These are phyloP conservation scores for Themeda triandra DNA, from an alignment of 176 grass and related monocot species.

Conservation along the genomic window DNA sequence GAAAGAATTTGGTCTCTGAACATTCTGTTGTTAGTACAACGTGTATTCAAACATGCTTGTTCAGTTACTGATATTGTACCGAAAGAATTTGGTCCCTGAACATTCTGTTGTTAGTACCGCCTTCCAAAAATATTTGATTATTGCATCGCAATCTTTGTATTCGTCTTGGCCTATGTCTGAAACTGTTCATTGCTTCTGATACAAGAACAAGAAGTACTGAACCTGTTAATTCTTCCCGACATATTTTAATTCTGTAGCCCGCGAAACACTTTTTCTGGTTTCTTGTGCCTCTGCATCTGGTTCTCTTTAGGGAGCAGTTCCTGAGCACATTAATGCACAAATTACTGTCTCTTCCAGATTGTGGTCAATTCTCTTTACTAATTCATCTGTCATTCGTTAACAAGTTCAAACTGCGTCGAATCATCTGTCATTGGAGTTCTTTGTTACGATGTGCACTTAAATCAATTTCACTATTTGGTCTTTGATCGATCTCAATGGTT, in stretches of 20 bases:
- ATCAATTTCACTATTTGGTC: not conserved
- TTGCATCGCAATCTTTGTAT: too few relatives aligned
- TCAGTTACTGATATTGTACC: too few relatives aligned
- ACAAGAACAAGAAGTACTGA: not conserved
- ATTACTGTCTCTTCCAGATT: not conserved
- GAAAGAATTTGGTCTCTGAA: too few relatives aligned
- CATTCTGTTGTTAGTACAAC: too few relatives aligned
- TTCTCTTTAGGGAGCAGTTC: not conserved
- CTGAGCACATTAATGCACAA: not conserved
- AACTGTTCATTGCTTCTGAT: not conserved
- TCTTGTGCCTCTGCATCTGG: not conserved
- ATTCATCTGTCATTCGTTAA: not conserved
- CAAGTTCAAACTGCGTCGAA: not conserved
- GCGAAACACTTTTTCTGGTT: not conserved
- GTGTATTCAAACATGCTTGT: too few relatives aligned
- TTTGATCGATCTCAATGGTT: not conserved
- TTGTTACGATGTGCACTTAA: not conserved
- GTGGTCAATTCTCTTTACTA: not conserved
- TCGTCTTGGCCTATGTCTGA: not conserved
- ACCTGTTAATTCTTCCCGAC: not conserved
- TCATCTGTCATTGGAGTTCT: not conserved
- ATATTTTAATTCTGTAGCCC: not conserved
- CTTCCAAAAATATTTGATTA: too few relatives aligned
- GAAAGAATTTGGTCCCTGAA: too few relatives aligned
- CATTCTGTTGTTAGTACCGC: too few relatives aligned